A percentile compares a stretch with the other conserved stretches of the same genome.
These are phyloP conservation scores for Verticillium albo-atrum DNA, from an alignment of 2,329 filamentous ascomycete genomes.

Conservation along the genomic window DNA sequence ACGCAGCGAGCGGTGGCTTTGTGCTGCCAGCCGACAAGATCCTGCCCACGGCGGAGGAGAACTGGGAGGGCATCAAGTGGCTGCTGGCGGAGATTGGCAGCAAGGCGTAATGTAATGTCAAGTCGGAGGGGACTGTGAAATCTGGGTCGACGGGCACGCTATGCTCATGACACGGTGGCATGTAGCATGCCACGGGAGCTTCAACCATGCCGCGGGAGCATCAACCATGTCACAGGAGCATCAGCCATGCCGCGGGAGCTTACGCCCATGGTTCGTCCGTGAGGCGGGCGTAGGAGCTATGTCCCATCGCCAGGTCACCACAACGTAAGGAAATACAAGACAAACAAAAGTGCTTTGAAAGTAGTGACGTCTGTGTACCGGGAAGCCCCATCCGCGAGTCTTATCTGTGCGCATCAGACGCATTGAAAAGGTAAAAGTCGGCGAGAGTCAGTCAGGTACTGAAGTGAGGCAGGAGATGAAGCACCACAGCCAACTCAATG, in stretches of 20 bases:
- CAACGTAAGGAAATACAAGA: neutral
- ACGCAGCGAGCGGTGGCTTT: constrained; percentile 33
- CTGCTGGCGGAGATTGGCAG: constrained; percentile 45
- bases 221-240: neutral
- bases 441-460: neutral
- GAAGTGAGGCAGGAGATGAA: neutral
- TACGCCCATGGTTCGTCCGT: neutral
- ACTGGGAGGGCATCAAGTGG: constrained; percentile 51
- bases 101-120: constrained; percentile 11
- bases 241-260: neutral
- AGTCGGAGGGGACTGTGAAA: neutral
- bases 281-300: neutral
- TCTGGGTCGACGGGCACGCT: neutral
- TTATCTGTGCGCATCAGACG: neutral
- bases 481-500: neutral
- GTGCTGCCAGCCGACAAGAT: constrained; percentile 38
- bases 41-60: constrained; percentile 36
- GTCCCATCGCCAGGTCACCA: neutral
- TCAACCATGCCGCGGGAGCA: neutral
- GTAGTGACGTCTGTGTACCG: neutral
- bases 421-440: neutral
- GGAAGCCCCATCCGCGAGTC: neutral
- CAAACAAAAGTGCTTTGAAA: neutral
- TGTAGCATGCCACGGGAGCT: neutral
- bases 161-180: neutral